Percentiles rank a stretch among this genome's conserved stretches.
Conservation (phyloP, 176 grass and related monocot genomes). For the Elymus sibiricus region DNA sequence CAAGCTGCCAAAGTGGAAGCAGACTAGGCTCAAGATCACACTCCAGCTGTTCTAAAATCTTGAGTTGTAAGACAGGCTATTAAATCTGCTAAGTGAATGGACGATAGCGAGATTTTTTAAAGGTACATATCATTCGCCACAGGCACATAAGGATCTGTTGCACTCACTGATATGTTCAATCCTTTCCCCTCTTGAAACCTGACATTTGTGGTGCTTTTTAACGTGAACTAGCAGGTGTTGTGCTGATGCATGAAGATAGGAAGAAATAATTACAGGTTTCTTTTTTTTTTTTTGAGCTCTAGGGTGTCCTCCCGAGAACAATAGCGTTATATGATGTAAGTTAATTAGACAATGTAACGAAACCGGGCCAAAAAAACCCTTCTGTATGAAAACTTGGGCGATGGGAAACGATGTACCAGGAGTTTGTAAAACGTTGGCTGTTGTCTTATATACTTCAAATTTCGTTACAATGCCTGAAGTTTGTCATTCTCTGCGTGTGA, state of each 20-base stretch:
- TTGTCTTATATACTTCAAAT: too few species aligned
- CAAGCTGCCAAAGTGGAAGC: slow-evolving; percentile 93
- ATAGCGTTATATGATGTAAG: slow-evolving; percentile 51
- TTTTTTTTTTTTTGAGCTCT: slow-evolving; percentile 34
- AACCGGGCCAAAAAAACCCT: neutral
- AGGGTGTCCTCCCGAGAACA: slow-evolving; percentile 7
- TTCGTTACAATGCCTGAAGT: too few species aligned
- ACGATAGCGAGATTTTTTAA: slow-evolving; percentile 1
- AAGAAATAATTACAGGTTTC: slow-evolving; percentile 9
- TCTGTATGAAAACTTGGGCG: too few species aligned
- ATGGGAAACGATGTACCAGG: too few species aligned
- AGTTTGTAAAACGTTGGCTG: too few species aligned
- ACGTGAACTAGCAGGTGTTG: neutral
- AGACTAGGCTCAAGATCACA: slow-evolving; percentile 89
- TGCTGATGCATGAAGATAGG: neutral
- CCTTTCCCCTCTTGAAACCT: neutral
- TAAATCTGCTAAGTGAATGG: neutral
- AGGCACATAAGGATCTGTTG: too few species aligned
- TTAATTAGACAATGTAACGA: neutral
- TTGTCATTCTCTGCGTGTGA: too few species aligned
- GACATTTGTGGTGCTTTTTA: neutral
- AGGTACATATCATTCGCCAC: neutral
- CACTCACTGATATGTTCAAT: too few species aligned
- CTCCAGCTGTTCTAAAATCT: slow-evolving; percentile 79
- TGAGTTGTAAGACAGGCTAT: neutral